These are phyloP conservation scores for Microsporum audouinii DNA, from an alignment of 2,329 filamentous ascomycete species.

Conservation along the genomic window DNA sequence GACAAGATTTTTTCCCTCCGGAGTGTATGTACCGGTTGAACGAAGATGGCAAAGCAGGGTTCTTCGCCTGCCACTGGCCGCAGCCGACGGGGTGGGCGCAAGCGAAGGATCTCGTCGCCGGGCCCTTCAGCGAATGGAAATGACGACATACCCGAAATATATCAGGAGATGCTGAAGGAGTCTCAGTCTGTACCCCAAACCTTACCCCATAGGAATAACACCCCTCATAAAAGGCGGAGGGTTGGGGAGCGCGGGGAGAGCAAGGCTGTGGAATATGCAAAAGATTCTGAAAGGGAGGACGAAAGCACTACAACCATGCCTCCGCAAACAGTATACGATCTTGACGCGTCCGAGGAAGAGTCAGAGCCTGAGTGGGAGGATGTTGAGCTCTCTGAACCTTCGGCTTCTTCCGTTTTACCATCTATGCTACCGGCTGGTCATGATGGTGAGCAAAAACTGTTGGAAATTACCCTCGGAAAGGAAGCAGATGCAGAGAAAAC, in stretches of 20 bases:
- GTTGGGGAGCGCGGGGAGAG: constrained; percentile 14
- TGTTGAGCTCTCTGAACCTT: constrained; percentile 33
- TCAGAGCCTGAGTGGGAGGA: constrained; percentile 50
- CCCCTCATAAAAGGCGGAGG: constrained; percentile 13
- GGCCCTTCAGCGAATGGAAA: not conserved
- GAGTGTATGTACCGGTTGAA: not conserved
- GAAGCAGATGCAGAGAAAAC: constrained; percentile 18
- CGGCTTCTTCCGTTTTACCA: constrained; percentile 19
- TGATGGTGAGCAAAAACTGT: constrained; percentile 17
- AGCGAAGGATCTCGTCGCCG: not conserved
- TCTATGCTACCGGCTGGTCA: constrained; percentile 7
- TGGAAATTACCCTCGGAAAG: constrained; percentile 31
- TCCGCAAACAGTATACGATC: constrained; percentile 34
- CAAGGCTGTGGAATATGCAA: not conserved
- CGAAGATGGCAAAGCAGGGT: not conserved
- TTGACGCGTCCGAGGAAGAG: constrained; percentile 41
- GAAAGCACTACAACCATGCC: constrained; percentile 13
- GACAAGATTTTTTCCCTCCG: not conserved
- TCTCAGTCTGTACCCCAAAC: not conserved
- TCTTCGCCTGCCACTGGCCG: not conserved
- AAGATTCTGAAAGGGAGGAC: constrained; percentile 1
- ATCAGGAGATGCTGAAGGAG: constrained; percentile 11
- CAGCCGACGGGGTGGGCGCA: not conserved
- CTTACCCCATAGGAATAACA: constrained; percentile 1
- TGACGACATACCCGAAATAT: constrained; percentile 8